Base-by-base conservation (phyloP, 768 basidiomycete genomes). In the Boletus rubescentipes region DNA sequence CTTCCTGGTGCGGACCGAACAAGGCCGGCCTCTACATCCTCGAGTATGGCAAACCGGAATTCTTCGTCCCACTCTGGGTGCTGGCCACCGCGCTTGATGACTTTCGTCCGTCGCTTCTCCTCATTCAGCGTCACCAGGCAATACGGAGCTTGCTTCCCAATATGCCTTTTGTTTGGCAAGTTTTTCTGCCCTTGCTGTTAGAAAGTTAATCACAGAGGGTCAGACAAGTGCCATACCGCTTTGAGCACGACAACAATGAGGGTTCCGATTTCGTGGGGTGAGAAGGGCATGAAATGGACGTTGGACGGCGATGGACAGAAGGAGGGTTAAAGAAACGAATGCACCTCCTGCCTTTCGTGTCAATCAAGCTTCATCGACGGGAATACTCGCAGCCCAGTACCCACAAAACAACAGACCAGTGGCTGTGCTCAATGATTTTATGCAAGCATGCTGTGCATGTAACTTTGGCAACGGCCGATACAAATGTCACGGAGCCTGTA, bases 21-120 rank as follows among this genome's bases (percentile, higher is more conserved):
- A 38, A 77, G 71, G n/a, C 77, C 75, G 59, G 79, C 82, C 30
- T 82, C 78, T 31, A 75, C 72, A 59, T 93, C 92, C 66, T 98
- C 95, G 59, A 78, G 82, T 41, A 99, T 76, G 23, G 87, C 86
- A 72, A 98, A 98, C 39, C 97, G 87, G 65, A 98, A 78, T 73
- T 99, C 97, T 64, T 97, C 94, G 67, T 99, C 97, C 95, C 97
- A 99, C 73, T 93, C 93, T 6, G 97, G 97, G 70, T 97, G 94
- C 69, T 99, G 97, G 16, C 97, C 97, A 46, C 97, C 97, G 30
- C 93, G 87, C 68, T 91, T 95, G 69, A 98, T 88, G n/a, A 93
- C 85, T 69, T 89, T 92, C 5, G 96, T 98, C 47, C 91, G 81
- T 54, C 86, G 83, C 65, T 86, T 94, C 71, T 94, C 87, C 46